These are phyloP conservation scores for Globisporangium okanoganense DNA, from an alignment of 352 stramenopile species.

Conservation along the genomic window DNA sequence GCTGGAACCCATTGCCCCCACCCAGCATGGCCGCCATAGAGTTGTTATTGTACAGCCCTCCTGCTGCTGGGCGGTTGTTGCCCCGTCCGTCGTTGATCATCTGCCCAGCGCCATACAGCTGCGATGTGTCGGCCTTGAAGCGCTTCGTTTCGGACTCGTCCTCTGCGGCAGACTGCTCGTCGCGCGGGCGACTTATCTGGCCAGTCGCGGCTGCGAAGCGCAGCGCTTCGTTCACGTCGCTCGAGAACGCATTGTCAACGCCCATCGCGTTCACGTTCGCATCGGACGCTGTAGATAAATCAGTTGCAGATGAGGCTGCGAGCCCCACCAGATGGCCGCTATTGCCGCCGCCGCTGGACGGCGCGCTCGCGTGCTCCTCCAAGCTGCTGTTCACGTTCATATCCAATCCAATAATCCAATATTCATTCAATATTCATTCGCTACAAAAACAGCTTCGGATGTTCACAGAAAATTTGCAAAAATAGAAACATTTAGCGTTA, in stretches of 20 bases:
- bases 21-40: background rate
- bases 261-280: background rate
- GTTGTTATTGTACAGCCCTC: background rate
- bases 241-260: background rate
- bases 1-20: background rate
- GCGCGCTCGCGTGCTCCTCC: constrained; percentile 9
- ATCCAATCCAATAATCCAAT: constrained; percentile 6
- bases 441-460: background rate
- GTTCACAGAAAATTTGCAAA: no score
- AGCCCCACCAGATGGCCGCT: background rate
- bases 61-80: background rate
- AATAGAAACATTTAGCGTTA: no score
- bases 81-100: constrained; percentile 7
- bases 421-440: no score
- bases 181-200: background rate
- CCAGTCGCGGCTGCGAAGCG: background rate
- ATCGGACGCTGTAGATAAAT: background rate
- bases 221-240: constrained; percentile 5
- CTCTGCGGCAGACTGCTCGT: background rate
- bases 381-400: constrained; percentile 21
- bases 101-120: background rate
- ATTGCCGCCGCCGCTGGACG: constrained; percentile 6
- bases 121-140: background rate
- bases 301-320: background rate
- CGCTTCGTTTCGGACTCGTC: constrained; percentile 7